These are phyloP conservation scores for Tephrocybe rancida DNA, from an alignment of 768 basidiomycete genomes.

Conservation along the genomic window DNA sequence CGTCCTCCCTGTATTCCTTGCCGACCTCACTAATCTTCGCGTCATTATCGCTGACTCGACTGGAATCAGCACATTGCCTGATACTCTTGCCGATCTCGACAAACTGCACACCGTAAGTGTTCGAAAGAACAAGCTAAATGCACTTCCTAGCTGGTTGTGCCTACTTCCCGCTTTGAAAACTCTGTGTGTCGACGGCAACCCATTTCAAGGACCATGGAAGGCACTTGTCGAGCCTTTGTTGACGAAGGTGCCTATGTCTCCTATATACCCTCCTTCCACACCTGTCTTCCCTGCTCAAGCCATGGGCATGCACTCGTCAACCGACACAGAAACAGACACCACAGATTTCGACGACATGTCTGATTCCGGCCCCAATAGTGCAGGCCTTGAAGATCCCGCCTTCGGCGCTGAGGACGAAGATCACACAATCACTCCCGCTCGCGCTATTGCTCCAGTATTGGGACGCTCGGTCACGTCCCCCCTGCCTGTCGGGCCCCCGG, in stretches of 20 bases:
- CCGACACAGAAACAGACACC: constrained; percentile 44
- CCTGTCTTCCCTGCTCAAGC: constrained; percentile 58
- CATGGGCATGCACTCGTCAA: constrained; percentile 39
- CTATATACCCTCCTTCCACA: constrained; percentile 66
- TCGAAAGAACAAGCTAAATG: constrained; percentile 84
- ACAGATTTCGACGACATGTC: constrained; percentile 62
- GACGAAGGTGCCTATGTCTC: constrained; percentile 59
- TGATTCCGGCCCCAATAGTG: constrained; percentile 52
- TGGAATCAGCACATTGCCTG: constrained; percentile 76
- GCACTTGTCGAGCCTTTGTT: constrained; percentile 86
- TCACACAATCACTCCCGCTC: constrained; percentile 71
- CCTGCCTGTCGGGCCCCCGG: constrained; percentile 27
- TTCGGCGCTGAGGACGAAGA: constrained; percentile 63
- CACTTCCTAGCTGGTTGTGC: constrained; percentile 94
- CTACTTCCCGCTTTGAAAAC: constrained; percentile 83
- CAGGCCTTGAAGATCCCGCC: constrained; percentile 32
- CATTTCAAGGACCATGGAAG: constrained; percentile 93
- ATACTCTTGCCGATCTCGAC: constrained; percentile 70
- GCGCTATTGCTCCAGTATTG: constrained; percentile 46
- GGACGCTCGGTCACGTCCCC: constrained; percentile 56
- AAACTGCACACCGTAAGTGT: constrained; percentile 89
- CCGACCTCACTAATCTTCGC: constrained; percentile 72
- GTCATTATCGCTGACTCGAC: constrained; percentile 94
- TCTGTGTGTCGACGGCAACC: constrained; percentile 92
- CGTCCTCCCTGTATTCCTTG: constrained; percentile 88